phyloP scores from a whole-genome alignment of 2,329 filamentous ascomycete genomes.

The Beauveria sp. region DNA sequence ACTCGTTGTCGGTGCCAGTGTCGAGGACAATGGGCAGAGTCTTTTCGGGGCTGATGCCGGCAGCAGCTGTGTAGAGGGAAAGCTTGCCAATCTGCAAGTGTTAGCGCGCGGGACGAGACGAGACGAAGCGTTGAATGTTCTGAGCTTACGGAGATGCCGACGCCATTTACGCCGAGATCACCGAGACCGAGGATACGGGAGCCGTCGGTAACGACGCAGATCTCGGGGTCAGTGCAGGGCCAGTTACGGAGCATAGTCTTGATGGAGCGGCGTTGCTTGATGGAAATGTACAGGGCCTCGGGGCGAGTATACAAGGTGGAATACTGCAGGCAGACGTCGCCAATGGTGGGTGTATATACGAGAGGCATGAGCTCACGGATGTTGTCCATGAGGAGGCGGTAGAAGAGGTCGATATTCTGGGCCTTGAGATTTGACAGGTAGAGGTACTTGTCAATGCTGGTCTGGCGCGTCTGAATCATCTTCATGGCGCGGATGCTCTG shows the following conservation, averaged over 20 bases:
- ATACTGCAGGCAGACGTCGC: constrained; percentile 94
- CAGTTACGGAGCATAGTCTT: constrained; percentile 86
- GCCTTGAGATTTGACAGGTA: constrained; percentile 71
- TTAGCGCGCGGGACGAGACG: constrained; percentile 15
- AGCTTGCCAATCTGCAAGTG: constrained; percentile 72
- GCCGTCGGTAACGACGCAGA: constrained; percentile 93
- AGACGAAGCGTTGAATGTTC: not conserved
- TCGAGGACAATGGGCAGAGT: constrained; percentile 66
- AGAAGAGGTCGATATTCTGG: constrained; percentile 75
- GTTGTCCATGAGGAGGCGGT: constrained; percentile 72
- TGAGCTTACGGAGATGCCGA: constrained; percentile 81
- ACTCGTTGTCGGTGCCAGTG: constrained; percentile 58
- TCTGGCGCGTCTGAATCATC: constrained; percentile 63
- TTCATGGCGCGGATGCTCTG: constrained; percentile 62
- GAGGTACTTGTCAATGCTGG: constrained; percentile 73
- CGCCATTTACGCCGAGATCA: constrained; percentile 92
- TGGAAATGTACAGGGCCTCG: constrained; percentile 93
- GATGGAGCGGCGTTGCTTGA: constrained; percentile 86
- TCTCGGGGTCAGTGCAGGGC: constrained; percentile 83
- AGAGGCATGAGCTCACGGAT: constrained; percentile 71
- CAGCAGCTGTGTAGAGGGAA: constrained; percentile 88
- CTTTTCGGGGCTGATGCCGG: constrained; percentile 85
- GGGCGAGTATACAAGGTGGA: constrained; percentile 92
- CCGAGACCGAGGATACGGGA: constrained; percentile 88
- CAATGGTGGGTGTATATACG: constrained; percentile 85